Evolutionary conservation across 2,329 filamentous ascomycete species (phyloP), one percentile per base, ranked within the genome.

Genomic region (Cladophialophora exuberans): DNA sequence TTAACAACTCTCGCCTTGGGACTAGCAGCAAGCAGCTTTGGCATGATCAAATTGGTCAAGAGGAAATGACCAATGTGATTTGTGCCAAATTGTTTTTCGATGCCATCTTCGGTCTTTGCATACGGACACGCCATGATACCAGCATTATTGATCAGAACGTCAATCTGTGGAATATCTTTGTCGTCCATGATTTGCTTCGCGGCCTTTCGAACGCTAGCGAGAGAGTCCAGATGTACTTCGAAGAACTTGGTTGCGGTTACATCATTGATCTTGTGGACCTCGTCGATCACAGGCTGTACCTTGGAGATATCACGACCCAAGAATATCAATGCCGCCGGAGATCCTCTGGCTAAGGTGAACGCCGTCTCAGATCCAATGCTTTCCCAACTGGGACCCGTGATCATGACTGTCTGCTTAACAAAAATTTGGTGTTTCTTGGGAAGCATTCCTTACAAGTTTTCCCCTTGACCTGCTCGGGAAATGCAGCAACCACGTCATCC

Each of bases 131-230:
- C 53, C 6, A 51, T 30, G 9, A 67, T 55, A 20, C 70, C 70
- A 10, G 73, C 73, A 61, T 75, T 75, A 54, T 71, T 67, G 10
- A 74, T 43, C 1, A 71, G 59, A 17, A 66, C 60, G 45, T 75
- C 70, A 73, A 42, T 10, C 70, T 55, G 6, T 65, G 26, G 4
- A 73, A 62, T 1, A 52, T 26, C 15, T 64, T 2, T 2, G 38
- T 53, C 11, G 64, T 60, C 62, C 57, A 77, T 73, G 39, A 73
- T 64, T 7, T 69, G 70, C 17, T 76, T 69, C 2, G 22, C 9
- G 2, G 52, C 31, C 9, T 9, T 41, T 2, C 4, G 33, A 5
- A 36, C 33, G 17, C 6, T 7, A 5, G 33, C n/a, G 7, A 36
- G 33, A 15, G 6, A 7, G n/a, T 36, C 33, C 6, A 36, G 17